Base-by-base conservation (phyloP, 257 asterid genomes). In the Primulina tabacum region DNA sequence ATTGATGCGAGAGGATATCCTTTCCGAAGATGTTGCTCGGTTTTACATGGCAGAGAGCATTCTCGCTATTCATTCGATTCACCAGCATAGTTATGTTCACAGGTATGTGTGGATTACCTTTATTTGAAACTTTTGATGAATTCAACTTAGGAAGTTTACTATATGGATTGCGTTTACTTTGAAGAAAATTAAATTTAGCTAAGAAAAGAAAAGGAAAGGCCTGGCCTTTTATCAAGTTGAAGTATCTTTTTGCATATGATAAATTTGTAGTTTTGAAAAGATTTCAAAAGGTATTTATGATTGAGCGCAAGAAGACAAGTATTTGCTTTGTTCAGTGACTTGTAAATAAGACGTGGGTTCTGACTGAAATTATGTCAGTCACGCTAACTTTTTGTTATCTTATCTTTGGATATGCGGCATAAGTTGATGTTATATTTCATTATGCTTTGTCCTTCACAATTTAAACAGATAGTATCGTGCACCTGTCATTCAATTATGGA, bases 41-140 rank as follows among this genome's bases (percentile, higher is more conserved):
- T 93, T 93, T 88, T 93, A 93, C 82, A 85, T 93, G 73, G 97
- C 92, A 10, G 97, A 93, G 78, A 89, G 96, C 72, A 83, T 90
- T 71, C 86, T 93, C 18, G 99, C 99, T 28, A 93, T 93, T 74
- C 88, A 84, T 77, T 90, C 99, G 2, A 93, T 93, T 78, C 99
- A 93, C 84, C 97, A 87, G 69, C 90, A 93, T 78, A 83, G 82
- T 82, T 93, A 93, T 74, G 96, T 93, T 40, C 99, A 93, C 75
- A 84, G 96, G 96, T 89, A 83, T 8, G 50, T 55, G 18, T 20
- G 12, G 10, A 40, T 69, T 43, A 60, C 52, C 53, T 64, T 61
- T 4, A 18, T 21, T 21, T 53, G 50, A 57, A 35, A 69, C 33
- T 29, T 35, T 8, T 64, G 32, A 64, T 1, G 28, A 63, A 20